Base-by-base conservation (phyloP, 2,329 filamentous ascomycete genomes). In the Ambrosiella cleistominuta region DNA sequence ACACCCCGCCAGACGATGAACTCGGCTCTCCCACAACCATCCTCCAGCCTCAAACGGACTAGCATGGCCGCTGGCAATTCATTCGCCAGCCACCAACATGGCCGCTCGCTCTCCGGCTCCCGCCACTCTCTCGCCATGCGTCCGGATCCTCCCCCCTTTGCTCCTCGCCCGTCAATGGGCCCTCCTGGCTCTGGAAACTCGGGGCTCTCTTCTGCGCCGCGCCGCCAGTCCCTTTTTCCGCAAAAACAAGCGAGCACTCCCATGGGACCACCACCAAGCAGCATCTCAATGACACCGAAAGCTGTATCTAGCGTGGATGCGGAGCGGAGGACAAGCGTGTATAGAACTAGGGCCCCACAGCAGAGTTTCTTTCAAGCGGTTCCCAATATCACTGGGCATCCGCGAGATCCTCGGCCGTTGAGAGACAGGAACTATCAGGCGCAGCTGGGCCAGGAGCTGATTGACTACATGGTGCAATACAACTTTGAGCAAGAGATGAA, bases 401-500 rank as follows among this genome's bases (percentile, higher is more conserved):
- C 89, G 0, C 79, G 82, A 61, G 94, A 98, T 66, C 91, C 93
- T 1, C 81, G 94, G 59, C 86, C 90, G 12, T 74, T 97, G 57
- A 86, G 84, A 66, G 88, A 97, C 66, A 77, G 86, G 42, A 77
- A 79, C 19, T 95, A 86, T 64, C 87, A 94, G 67, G 77, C 81
- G 37, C 81, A 84, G 59, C 90, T 98, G 69, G 88, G 85, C 7
- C 86, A 93, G 64, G 90, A 98, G 66, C 72, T 98, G 58, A 73
- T 95, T 63, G 93, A 98, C 64, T 98, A 95, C 67, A 78, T 98
- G 67, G 83, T 88, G 0, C 83, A 90, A 59, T 85, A 96, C 69
- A 95, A 96, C 67, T 98, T 97, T 66, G 93, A 98, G 70, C 82
- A 96, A 78, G 90, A 97, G 64, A 95, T 94, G 83, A 96, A 95